These are phyloP conservation scores for Penicillium carneum DNA, from an alignment of 2,329 filamentous ascomycete genomes.

Conservation along the genomic window DNA sequence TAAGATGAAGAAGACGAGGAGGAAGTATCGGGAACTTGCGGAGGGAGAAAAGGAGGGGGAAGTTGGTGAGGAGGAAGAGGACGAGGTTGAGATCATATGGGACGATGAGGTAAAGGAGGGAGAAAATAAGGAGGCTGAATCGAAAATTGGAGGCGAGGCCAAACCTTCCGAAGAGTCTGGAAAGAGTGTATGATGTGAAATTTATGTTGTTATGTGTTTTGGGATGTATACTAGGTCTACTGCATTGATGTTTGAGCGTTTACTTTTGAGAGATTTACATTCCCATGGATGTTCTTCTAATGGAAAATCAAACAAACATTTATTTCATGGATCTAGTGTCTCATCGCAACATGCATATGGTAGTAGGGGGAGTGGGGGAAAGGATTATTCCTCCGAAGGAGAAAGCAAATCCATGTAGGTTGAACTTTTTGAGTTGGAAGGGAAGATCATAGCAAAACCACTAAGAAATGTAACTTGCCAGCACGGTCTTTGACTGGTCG, in stretches of 20 bases:
- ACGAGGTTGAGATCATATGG: conserved; percentile 17
- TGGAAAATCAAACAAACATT: conserved; percentile 19
- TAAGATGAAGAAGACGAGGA: conserved; percentile 53
- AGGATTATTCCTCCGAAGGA: background rate
- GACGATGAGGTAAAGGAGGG: conserved; percentile 23
- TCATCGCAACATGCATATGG: conserved; percentile 23
- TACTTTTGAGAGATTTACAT: background rate
- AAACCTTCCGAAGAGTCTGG: background rate
- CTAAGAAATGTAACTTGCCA: conserved; percentile 58
- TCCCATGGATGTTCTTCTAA: background rate
- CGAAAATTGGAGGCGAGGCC: background rate
- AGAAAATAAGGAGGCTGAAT: conserved; percentile 1
- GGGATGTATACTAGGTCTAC: conserved; percentile 2
- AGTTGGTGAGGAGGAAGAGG: conserved; percentile 25
- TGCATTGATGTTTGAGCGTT: conserved; percentile 7
- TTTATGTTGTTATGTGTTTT: background rate
- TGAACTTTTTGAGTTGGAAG: conserved; percentile 12
- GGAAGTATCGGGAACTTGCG: conserved; percentile 54
- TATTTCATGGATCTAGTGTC: conserved; percentile 22
- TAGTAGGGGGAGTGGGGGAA: conserved; percentile 8
- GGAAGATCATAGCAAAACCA: background rate
- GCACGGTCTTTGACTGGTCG: conserved; percentile 61
- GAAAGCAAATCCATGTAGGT: background rate
- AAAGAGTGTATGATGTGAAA: background rate
- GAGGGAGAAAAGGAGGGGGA: conserved; percentile 36